Evolutionary conservation across 495 filamentous ascomycete genomes (phyloP), one percentile per base, ranked within the genome.

Genomic region (Aspergillus heteromorphus): DNA sequence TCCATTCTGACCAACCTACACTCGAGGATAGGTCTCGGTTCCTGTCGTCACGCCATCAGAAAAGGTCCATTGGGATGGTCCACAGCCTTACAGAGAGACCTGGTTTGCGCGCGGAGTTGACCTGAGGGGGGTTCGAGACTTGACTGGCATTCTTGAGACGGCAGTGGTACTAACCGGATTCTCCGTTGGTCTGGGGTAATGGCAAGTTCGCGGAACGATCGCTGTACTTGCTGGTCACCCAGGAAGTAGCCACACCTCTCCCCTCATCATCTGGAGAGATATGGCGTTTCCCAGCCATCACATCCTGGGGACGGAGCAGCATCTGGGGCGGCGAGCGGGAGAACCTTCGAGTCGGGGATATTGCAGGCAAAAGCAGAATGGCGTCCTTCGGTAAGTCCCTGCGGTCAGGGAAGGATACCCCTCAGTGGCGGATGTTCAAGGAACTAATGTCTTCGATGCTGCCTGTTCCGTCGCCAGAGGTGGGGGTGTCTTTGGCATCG

Each of bases 391-490:
- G 42, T 21, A 45, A 27, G 11, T n/a, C 42, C 42, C 1, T 42
- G n/a, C 11, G 13, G 6, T 47, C 17, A 1, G 8, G 18, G 43
- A 17, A 23, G 23, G 6, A 23, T 16, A 47, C 14, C 27, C 43
- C 20, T 80, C 69, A 80, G 57, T 76, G 76, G 41, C 79, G 71
- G 31, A 73, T 64, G 18, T 63, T 74, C 53, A 79, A 58, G 17
- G 73, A 63, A 45, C 71, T 79, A 47, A 78, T 75, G 55, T 83
- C 79, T 62, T 83, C 79, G 58, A 83, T 83, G 56, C 67, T 80
- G 18, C 78, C 77, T 40, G 74, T 73, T 13, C 73, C 71, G 66
- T 75, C 73, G 18, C 74, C 72, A 6, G 64, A 56, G 30, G 49
- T 38, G 53, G 48, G 52, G 8, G 58, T 54, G 4, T 71, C 65